These are phyloP conservation scores for Letharia lupina DNA, from an alignment of 495 filamentous ascomycete genomes.

Conservation along the genomic window DNA sequence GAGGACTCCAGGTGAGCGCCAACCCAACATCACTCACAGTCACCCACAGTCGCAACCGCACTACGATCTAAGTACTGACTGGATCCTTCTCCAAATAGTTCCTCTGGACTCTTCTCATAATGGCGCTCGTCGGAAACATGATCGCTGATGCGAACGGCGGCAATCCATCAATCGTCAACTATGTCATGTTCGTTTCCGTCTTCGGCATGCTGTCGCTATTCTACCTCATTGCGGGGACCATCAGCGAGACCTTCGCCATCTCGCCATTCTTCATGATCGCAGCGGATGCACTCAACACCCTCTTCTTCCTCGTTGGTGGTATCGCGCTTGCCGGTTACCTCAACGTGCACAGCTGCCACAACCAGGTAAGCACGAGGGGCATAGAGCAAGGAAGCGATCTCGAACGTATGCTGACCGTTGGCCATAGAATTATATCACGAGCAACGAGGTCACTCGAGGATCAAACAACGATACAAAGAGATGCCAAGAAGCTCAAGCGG, in stretches of 20 bases:
- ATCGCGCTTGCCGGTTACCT: slow-evolving; percentile 58
- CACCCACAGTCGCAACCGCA: background rate
- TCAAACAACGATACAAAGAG: slow-evolving; percentile 44
- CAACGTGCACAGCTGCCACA: slow-evolving; percentile 50
- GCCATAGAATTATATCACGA: slow-evolving; percentile 42
- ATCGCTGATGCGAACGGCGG: slow-evolving; percentile 46
- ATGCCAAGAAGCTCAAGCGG: slow-evolving; percentile 62
- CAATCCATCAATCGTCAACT: slow-evolving; percentile 55
- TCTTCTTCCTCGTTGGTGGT: slow-evolving; percentile 59
- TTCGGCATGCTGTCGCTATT: slow-evolving; percentile 58
- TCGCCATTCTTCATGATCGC: slow-evolving; percentile 48
- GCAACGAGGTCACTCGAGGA: slow-evolving; percentile 55
- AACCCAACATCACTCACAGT: no score
- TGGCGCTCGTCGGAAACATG: slow-evolving; percentile 62
- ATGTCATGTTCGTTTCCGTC: slow-evolving; percentile 55
- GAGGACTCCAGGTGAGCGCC: slow-evolving; percentile 21
- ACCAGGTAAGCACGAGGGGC: slow-evolving; percentile 40
- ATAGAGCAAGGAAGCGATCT: slow-evolving; percentile 14
- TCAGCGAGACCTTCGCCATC: slow-evolving; percentile 40
- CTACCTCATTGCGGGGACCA: slow-evolving; percentile 49
- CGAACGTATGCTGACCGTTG: background rate
- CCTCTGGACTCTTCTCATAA: slow-evolving; percentile 57
- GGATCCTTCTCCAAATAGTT: slow-evolving; percentile 37
- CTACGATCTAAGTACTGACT: slow-evolving; percentile 8
- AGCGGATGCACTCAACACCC: slow-evolving; percentile 50